phyloP scores from a whole-genome alignment of 306 rosid species.

The Quercus ilex region DNA sequence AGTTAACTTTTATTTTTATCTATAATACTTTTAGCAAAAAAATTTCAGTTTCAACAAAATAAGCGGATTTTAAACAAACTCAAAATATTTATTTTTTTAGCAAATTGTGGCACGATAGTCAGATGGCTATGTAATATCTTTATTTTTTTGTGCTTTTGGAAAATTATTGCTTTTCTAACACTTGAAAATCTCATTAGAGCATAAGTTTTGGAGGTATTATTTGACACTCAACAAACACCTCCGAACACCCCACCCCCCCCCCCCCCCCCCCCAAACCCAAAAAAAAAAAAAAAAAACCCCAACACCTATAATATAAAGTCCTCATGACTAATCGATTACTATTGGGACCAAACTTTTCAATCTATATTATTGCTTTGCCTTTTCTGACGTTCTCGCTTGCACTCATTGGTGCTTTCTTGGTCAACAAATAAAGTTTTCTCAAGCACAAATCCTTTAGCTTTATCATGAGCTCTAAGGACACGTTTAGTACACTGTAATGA shows the following conservation, averaged over 20 bases:
- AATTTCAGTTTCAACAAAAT: accelerated
- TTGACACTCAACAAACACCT: not conserved
- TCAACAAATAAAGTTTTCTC: too few relatives aligned
- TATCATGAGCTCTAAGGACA: too few relatives aligned
- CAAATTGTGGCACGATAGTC: not conserved
- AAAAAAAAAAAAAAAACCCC: too few relatives aligned
- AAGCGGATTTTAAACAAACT: accelerated
- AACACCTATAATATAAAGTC: not conserved
- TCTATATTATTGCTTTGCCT: not conserved
- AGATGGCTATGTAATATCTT: not conserved
- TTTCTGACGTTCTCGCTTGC: not conserved
- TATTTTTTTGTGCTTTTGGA: not conserved
- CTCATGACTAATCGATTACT: not conserved
- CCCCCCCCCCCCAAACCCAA: too few relatives aligned
- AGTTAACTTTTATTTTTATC: accelerated
- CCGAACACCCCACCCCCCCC: too few relatives aligned
- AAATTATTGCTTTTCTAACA: not conserved
- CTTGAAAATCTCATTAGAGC: not conserved
- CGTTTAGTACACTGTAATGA: too few relatives aligned
- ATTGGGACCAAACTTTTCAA: not conserved
- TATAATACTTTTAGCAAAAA: too few relatives aligned
- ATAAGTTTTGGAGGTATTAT: not conserved
- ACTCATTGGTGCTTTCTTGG: too few relatives aligned
- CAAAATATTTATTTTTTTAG: not conserved
- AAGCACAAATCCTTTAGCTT: too few relatives aligned